Evolutionary conservation across 2,329 filamentous ascomycete species (phyloP), one percentile per base, ranked within the genome.

Genomic region (Botrytis fragariae): DNA sequence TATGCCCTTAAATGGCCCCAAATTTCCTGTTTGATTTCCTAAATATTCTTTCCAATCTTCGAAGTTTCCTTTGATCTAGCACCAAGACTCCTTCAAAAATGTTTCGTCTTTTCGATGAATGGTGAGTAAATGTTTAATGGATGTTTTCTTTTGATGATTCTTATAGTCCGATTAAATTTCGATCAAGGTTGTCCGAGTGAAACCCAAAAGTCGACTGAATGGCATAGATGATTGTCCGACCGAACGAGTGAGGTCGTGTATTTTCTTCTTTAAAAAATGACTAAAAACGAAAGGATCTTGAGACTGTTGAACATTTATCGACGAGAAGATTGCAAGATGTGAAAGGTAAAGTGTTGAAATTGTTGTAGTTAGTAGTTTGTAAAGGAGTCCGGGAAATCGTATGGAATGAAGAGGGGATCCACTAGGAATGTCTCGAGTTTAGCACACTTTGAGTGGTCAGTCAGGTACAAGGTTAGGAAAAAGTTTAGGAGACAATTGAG

Each of bases 231-330:
- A 44, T 45, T 37, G 51, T 22, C 32, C 68, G 68, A 70, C 68
- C 68, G 39, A 70, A 70, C 68, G 68, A 70, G 39, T 70, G 68
- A 70, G 68, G 68, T 20, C 68, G 68, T 45, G 22, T 69, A 25
- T 3, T 22, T 14, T 44, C 29, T 68, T 57, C 37, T 29, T 57
- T 1, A 35, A n/a, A 60, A 29, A 60, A 44, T n/a, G 32, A 35
- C n/a, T 57, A 0, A 48, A 48, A 65, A 48, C 44, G 63, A 65
- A 65, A 44, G 63, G 32, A 65, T 37, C 48, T 48, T 48, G 14
- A 65, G 25, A 48, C 20, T 37, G 63, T 35, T 37, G 37, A 20
- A 35, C 29, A 35, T 44, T 32, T n/a, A 45, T 64, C 8, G 9
- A 64, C 29, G 61, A 64, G 61, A 9, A 32, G 39, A 44, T 64